phyloP scores from a whole-genome alignment of 345 rosid genomes.

The Brassica incana region DNA sequence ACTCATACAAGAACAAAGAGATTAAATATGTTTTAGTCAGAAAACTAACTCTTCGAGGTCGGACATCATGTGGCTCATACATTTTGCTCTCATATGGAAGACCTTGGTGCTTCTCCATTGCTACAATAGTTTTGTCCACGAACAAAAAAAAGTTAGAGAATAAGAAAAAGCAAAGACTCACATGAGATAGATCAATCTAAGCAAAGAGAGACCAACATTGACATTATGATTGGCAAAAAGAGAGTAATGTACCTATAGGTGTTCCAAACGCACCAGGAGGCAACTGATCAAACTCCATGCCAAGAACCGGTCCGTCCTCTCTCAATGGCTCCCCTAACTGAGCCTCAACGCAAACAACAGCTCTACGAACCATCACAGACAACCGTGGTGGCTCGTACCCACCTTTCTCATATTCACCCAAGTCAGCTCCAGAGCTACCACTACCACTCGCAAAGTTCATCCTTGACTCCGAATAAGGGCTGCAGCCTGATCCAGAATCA shows the following conservation, averaged over 20 bases:
- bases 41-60: conserved; percentile 66
- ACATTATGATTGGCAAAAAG: neutral
- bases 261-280: conserved; percentile 96
- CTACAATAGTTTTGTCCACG: conserved; percentile 43
- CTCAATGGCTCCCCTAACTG: conserved; percentile 97
- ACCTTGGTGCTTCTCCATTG: conserved; percentile 48
- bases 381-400: conserved; percentile 66
- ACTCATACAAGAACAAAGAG: neutral
- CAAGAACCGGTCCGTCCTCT: conserved; percentile 95
- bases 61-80: conserved; percentile 55
- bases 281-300: conserved; percentile 94
- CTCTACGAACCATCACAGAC: conserved; percentile 81
- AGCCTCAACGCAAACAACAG: conserved; percentile 86
- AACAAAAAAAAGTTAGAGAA: conserved; percentile 12
- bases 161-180: neutral
- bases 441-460: conserved; percentile 34
- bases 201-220: neutral
- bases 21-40: conserved; percentile 16
- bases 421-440: conserved; percentile 46
- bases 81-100: conserved; percentile 63
- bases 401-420: conserved; percentile 56
- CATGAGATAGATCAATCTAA: neutral
- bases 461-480: conserved; percentile 60
- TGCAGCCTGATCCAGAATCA: conserved; percentile 47
- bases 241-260: conserved; percentile 62